phyloP scores from a whole-genome alignment of 2,329 filamentous ascomycete genomes.

The Claviceps purpurea region DNA sequence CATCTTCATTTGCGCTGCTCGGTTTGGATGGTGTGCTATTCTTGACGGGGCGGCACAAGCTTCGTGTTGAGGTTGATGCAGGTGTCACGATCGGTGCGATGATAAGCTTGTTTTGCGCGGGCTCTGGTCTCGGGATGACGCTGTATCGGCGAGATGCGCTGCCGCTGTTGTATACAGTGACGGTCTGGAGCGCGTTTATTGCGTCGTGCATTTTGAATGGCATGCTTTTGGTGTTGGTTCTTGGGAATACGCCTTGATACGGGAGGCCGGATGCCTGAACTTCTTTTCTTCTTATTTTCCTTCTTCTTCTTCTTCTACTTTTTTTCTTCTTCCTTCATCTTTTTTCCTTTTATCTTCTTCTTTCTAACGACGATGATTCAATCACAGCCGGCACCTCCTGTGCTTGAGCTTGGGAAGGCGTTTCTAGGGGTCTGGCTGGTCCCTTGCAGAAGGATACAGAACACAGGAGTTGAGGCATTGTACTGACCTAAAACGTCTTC shows the following conservation, averaged over 20 bases:
- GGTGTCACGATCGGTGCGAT: constrained; percentile 59
- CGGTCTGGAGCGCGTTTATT: constrained; percentile 24
- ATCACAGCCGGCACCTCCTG: no score
- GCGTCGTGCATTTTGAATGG: constrained; percentile 28
- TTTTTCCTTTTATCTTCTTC: background rate
- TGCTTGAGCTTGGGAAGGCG: no score
- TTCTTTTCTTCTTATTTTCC: background rate
- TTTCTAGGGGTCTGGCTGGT: no score
- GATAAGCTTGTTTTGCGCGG: constrained; percentile 50
- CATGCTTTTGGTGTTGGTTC: constrained; percentile 28
- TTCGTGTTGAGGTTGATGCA: constrained; percentile 58
- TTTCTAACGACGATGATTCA: background rate
- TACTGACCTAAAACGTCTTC: no score
- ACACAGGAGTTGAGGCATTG: no score
- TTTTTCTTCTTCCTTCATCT: background rate
- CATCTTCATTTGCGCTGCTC: constrained; percentile 48
- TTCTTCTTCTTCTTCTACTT: background rate
- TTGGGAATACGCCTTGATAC: constrained; percentile 24
- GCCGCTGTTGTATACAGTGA: constrained; percentile 27
- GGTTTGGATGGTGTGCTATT: constrained; percentile 52
- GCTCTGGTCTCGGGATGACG: constrained; percentile 45
- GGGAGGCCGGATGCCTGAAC: no score
- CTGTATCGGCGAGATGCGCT: constrained; percentile 36
- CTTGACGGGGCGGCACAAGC: constrained; percentile 52
- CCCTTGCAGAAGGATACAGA: no score